Evolutionary conservation across 805 yeast genomes (phyloP), one percentile per base, ranked within the genome.

Genomic region (Huiozyma naganishii): DNA sequence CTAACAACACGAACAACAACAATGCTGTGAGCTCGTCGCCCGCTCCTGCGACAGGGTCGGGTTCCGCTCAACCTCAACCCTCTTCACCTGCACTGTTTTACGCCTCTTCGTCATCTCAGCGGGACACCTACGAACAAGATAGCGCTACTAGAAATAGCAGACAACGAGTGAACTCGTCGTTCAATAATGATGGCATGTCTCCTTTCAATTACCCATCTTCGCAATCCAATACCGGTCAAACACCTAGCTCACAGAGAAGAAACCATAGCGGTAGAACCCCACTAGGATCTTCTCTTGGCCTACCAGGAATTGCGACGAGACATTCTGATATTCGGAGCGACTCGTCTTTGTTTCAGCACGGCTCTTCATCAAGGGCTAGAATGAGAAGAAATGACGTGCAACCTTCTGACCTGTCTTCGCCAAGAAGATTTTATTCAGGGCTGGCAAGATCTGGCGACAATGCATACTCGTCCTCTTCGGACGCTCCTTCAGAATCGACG

Each of bases 331-430:
- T 65, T 33, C 66, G 80, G 53, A 69, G 76, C 23, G 79, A 74
- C 48, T 50, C 59, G 3, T 57, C 64, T 3, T 50, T 59, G 3
- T 45, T 50, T 11, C 69, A 79, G 39, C 72, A 60, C 33, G 58
- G 69, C 41, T 29, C 44, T 27, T 32, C 57, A 47, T 65, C 73
- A 51, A 74, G 72, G 40, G 69, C 79, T 41, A 61, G 71, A 45
- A 70, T 82, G 55, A 69, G 77, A 44, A 76, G 96, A 66, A 87
- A 92, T 52, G 95, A 88, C 58, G 70, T 87, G 41, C 81, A 81
- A 57, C 75, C 81, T 0, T 70, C 81, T 0, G 94, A 84, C 44
- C 63, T 75, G n/a, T 74, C 86, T 0, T 79, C 94, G 3, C 88
- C 92, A 30, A 67, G 88, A 57, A 69, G 88, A 51, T 69, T 77